Evolutionary conservation across 768 basidiomycete species (phyloP), one percentile per base, ranked within the genome.

Genomic region (Termitomyces sp.): DNA sequence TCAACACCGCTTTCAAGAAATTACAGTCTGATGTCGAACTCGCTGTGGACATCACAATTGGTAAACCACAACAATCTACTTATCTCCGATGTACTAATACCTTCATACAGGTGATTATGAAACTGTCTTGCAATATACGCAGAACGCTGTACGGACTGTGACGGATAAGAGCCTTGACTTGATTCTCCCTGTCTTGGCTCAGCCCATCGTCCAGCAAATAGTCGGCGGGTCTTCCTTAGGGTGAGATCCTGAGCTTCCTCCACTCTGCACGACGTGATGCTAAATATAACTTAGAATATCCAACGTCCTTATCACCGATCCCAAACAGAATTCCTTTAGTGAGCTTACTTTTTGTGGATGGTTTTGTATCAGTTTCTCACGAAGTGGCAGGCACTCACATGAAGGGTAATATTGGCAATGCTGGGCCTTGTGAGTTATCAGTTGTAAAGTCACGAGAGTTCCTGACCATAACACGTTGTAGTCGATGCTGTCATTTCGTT

Each of bases 201-300:
- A 81, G 50, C 88, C 88, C 4, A 88, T 91, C 52, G 88, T 90
- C 5, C 86, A 89, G 65, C 82, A 80, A 57, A 77, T 90, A 53
- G 85, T 90, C 39, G 73, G 77, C 5, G 81, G 74, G 16, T 79
- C 85, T 16, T 65, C 73, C 7, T 66, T 89, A 46, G 78, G 81
- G 85, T 84, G 57, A 15, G 70, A 58, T 33, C 5, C 5, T 25
- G 32, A 18, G 36, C 36, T 29, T 57, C 3, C 42, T 42, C 16
- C 9, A 35, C 10, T 16, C 18, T 52, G 18, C n/a, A 18, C 16
- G 54, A 11, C 38, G 41, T 2, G 39, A 43, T 52, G 49, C 29
- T 40, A 40, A 36, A 43, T 23, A 20, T 38, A 29, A 18, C 40
- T 5, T 58, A 85, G 84, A 16, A 71, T 90, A 50, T 75, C 81